Evolutionary conservation across 345 rosid genomes (phyloP), one percentile per base, ranked within the genome.

Genomic region (Syzygium oleosum): DNA sequence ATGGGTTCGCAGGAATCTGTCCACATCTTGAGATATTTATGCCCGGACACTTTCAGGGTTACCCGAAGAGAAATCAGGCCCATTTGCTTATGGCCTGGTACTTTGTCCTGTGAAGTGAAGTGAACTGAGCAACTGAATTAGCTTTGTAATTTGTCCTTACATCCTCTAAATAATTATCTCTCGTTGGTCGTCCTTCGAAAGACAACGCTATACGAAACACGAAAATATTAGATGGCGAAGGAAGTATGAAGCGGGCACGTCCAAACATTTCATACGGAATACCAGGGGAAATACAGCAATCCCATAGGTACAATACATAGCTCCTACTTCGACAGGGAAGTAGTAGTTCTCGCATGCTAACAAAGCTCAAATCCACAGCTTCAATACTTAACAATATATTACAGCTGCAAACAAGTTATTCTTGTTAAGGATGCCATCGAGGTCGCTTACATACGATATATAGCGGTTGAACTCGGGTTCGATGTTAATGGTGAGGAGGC

Each of bases 401-500:
- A 38, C 83, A 38, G 12, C 83, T 22, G 49, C 27, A 21, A 73
- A 12, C 80, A 5, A 73, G 49, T 73, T 38, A 38, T 73, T 73
- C 46, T 38, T 73, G 7, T 73, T 19, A 73, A 34, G 80, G 80
- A 73, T 34, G 49, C 46, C 80, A 19, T 7, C 49, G 25, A 9
- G 46, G 0, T 73, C 25, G 80, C 49, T 34, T 12, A 19, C 80
- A 73, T 34, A 73, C 2, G 49, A 73, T 9, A 4, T 12, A 7
- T 19, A 38, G 25, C 6, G 25, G 80, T 73, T 19, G 49, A 73
- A 19, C 49, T 34, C 14, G 25, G 2, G 46, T 34, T 17, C 52
- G 55, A 34, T 49, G 5, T 63, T 17, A 86, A 43, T 38, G 65
- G 52, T 87, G 68, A 31, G 83, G 90, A 25, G 99, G 97, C 91